Evolutionary conservation across 805 yeast species (phyloP), one percentile per base, ranked within the genome.

Genomic region (Lipomyces japonicus): DNA sequence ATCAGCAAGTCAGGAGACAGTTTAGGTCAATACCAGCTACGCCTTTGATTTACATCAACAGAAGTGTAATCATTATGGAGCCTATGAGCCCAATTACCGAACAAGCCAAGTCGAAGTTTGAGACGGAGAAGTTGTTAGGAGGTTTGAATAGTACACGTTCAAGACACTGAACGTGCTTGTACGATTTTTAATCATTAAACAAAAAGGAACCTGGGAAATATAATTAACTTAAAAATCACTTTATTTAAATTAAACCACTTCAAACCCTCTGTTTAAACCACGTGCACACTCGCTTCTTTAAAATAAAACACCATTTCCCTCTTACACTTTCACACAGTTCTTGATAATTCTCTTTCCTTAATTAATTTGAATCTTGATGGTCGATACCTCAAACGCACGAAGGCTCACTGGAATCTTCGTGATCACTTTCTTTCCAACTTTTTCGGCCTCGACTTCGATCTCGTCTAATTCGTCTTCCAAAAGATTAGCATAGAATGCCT

Each of bases 61-160:
- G 96, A 53, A 80, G 96, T 1, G 98, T 93, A 16, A 86, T 93
- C 91, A 82, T 93, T 24, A 81, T 93, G 93, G 98, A 93, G 68
- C 96, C 97, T 5, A 71, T 89, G 59, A 85, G 95, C 45, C 77
- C 76, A 34, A 86, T 86, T 4, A 84, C 91, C 38, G 73, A 72
- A 10, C 66, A 64, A 39, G 72, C 75, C 14, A 79, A 80, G 47
- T 63, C 63, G 40, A 60, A 67, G 25, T 71, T 75, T 36, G 98
- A 93, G 67, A 65, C 70, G 1, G 72, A 75, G 39, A 93, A 93
- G 62, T 72, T 93, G 44, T 78, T 78, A 2, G 77, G 76, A 22
- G 97, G 97, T 0, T 75, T 93, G 65, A 91, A 93, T 64, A 82
- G 84, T 2, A 65, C 73, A n/a, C 48, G 57, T 19, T 39, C 57